phyloP scores from a whole-genome alignment of 306 rosid genomes.

The Vigna hirtella region DNA sequence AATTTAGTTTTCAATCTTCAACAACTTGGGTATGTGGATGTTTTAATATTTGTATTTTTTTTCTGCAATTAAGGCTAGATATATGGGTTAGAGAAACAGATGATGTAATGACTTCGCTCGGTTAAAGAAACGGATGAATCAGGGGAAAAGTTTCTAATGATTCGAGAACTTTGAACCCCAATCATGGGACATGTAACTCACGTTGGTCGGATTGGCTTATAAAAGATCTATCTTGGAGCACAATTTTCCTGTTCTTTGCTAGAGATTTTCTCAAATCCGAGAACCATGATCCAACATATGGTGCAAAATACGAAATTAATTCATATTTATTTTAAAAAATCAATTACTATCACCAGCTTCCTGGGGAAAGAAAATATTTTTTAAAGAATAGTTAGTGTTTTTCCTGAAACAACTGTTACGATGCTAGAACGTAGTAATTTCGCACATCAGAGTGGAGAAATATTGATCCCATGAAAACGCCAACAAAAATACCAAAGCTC shows the following conservation, averaged over 20 bases:
- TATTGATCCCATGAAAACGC: conserved; percentile 14
- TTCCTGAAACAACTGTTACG: background rate
- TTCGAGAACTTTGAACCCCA: conserved; percentile 2
- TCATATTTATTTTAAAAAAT: background rate
- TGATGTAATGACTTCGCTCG: background rate
- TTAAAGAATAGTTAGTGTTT: background rate
- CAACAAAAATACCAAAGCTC: conserved; percentile 27
- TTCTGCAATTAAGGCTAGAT: conserved; percentile 27
- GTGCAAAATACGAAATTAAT: background rate
- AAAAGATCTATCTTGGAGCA: conserved; percentile 2
- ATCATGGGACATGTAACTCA: background rate
- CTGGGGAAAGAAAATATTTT: too few relatives aligned
- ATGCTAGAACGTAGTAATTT: conserved; percentile 6
- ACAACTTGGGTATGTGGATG: conserved; percentile 26
- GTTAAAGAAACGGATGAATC: background rate
- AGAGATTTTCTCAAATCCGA: background rate
- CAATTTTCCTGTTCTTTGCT: background rate
- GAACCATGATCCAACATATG: background rate
- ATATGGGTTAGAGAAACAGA: background rate
- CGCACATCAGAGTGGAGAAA: background rate
- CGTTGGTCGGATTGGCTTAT: conserved; percentile 7
- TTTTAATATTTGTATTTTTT: conserved; percentile 3
- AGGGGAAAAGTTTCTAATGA: background rate
- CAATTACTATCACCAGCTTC: background rate
- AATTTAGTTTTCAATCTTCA: conserved; percentile 31